Base-by-base conservation (phyloP, 1,139 yeast genomes). In the Pichia kudriavzevii region DNA sequence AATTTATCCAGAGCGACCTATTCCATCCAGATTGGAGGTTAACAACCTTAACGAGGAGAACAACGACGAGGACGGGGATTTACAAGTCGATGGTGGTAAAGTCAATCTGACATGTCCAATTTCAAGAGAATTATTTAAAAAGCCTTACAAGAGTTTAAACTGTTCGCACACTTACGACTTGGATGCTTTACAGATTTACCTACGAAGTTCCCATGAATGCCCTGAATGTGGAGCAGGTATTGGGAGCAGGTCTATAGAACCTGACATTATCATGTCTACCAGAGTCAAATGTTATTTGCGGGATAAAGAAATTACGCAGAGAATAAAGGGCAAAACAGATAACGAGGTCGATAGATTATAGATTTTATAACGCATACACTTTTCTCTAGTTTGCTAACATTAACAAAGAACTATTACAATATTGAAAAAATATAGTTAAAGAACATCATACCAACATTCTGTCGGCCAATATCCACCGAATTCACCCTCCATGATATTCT, bases 111-210 rank as follows among this genome's bases (percentile, higher is more conserved):
- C 64, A 26, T 84, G 85, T 52, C 88, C 91, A 0, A 62, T 80
- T 10, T 72, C 85, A 0, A 55, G 70, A 42, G 61, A 66, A 38
- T 55, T 60, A 26, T 78, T 70, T 52, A 60, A 52, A 20, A 57
- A 58, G 3, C 91, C 93, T 1, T 62, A 72, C 47, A 66, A 61
- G 18, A 72, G 80, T 5, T 57, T 49, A 22, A 55, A 49, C 26
- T 81, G 93, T 55, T 61, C 63, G 1, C 93, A 81, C 55, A 72
- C 73, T 0, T 79, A 67, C 49, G 88, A 80, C 43, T 58, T 60
- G 32, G 58, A 50, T 5, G 65, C 72, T 21, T 60, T 79, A 2
- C 34, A 46, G 4, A 47, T 51, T 2, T 63, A 63, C 19, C 42
- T 70, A 32, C 19, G 35, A 11, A 36, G 31, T 6, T 47, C 50